These are phyloP conservation scores for Monosporozyma yasuniensis DNA, from an alignment of 805 yeast species.

Conservation along the genomic window DNA sequence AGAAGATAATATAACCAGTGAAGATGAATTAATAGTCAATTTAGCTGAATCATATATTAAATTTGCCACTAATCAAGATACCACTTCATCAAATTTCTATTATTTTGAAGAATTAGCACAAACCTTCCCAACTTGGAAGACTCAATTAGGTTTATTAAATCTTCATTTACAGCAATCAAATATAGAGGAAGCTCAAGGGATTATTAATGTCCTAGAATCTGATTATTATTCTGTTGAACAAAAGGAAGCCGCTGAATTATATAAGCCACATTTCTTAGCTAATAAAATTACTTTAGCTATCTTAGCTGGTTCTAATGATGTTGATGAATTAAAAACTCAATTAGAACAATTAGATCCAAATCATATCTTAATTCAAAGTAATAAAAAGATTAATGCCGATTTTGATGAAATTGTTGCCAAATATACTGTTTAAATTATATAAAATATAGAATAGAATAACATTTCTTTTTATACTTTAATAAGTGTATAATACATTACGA, in stretches of 20 bases:
- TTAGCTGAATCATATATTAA: conserved; percentile 69
- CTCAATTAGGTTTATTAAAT: conserved; percentile 56
- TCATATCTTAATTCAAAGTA: conserved; percentile 51
- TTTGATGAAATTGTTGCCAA: conserved; percentile 65
- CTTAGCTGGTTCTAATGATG: conserved; percentile 40
- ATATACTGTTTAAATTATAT: conserved; percentile 30
- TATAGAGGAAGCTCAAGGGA: conserved; percentile 72
- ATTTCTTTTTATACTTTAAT: neutral
- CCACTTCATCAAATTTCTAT: conserved; percentile 38
- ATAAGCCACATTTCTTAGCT: conserved; percentile 46
- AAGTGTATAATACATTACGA: neutral
- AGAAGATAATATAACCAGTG: conserved; percentile 35
- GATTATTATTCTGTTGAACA: conserved; percentile 32
- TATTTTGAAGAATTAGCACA: conserved; percentile 73
- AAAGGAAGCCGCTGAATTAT: conserved; percentile 20
- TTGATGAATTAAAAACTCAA: conserved; percentile 36
- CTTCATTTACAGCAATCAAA: conserved; percentile 73
- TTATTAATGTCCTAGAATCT: conserved; percentile 41
- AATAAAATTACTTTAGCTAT: conserved; percentile 57
- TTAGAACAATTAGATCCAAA: conserved; percentile 41
- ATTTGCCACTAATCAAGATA: conserved; percentile 35
- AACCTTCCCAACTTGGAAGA: conserved; percentile 41
- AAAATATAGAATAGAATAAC: neutral
- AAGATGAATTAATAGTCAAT: conserved; percentile 70
- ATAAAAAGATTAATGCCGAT: conserved; percentile 48